These are phyloP conservation scores for Apiotrichum mycotoxinovorans DNA, from an alignment of 1,284 basidiomycete species.

Conservation along the genomic window DNA sequence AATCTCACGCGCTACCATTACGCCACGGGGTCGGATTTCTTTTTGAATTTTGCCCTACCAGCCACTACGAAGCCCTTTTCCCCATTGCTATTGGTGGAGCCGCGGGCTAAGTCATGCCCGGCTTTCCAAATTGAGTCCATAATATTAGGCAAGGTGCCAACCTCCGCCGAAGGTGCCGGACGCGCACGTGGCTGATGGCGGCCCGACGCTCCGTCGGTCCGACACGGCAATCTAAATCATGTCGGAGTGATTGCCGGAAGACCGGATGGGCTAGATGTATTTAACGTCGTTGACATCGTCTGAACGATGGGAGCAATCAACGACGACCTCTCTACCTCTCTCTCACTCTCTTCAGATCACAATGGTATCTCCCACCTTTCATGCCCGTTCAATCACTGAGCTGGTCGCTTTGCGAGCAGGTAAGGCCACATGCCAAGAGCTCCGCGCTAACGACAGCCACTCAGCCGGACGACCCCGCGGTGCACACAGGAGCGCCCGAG, in stretches of 20 bases:
- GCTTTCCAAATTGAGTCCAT: too few relatives aligned
- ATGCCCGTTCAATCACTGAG: slow-evolving; percentile 41
- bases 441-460: slow-evolving; percentile 19
- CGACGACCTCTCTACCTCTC: neutral
- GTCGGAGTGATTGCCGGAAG: too few relatives aligned
- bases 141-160: too few relatives aligned
- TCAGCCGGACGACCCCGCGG: slow-evolving; percentile 39
- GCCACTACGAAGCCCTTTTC: neutral
- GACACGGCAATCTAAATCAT: too few relatives aligned
- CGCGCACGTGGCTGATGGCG: too few relatives aligned
- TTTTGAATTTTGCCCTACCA: neutral
- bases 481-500: slow-evolving; percentile 47
- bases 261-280: too few relatives aligned
- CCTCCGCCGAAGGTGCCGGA: too few relatives aligned
- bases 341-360: neutral
- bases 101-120: too few relatives aligned
- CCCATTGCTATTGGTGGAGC: too few relatives aligned
- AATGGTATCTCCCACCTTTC: slow-evolving; percentile 40
- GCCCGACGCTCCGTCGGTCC: too few relatives aligned
- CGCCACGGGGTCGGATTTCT: neutral
- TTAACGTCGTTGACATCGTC: too few relatives aligned
- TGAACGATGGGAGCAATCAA: neutral
- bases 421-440: slow-evolving; percentile 16
- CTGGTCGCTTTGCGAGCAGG: slow-evolving; percentile 41
- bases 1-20: slow-evolving; percentile 5